Conservation (phyloP, 371 early-diverging fungal genomes). For the Actinomortierella ambigua region DNA sequence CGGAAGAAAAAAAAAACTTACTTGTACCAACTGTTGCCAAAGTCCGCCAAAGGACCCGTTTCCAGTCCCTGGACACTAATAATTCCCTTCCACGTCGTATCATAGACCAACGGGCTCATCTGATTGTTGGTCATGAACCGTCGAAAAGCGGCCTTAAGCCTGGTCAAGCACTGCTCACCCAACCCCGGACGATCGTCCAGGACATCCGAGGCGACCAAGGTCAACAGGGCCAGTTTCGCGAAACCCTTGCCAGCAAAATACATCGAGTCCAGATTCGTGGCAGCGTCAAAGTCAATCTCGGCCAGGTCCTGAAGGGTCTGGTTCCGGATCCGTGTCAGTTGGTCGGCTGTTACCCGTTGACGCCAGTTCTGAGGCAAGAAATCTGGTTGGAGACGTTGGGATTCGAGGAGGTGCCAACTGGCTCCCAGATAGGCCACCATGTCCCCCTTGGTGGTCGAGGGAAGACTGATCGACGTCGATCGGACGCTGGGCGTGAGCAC, state of each 20-base stretch:
- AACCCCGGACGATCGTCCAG: conserved; percentile 49
- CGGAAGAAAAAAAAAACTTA: conserved; percentile 5
- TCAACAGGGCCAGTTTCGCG: conserved; percentile 69
- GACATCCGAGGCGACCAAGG: conserved; percentile 60
- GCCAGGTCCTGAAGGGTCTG: conserved; percentile 52
- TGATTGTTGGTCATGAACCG: conserved; percentile 65
- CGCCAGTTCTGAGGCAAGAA: conserved; percentile 35
- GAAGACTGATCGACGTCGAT: conserved; percentile 34
- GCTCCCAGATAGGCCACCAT: conserved; percentile 68
- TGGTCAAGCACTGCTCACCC: conserved; percentile 45
- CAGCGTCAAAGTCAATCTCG: conserved; percentile 46
- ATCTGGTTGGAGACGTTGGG: conserved; percentile 18
- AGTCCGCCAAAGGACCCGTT: conserved; percentile 49
- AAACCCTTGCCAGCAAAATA: conserved; percentile 81
- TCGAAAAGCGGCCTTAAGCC: conserved; percentile 53
- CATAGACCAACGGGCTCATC: conserved; percentile 64
- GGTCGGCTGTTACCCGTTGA: conserved; percentile 49
- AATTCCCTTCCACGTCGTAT: conserved; percentile 68
- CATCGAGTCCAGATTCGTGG: conserved; percentile 52
- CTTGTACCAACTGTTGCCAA: conserved; percentile 66
- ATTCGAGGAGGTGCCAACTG: conserved; percentile 62
- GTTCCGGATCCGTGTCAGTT: conserved; percentile 41
- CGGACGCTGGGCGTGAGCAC: conserved; percentile 35
- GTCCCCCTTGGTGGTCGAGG: conserved; percentile 67
- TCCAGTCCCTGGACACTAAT: conserved; percentile 54